Evolutionary conservation across 1,284 basidiomycete species (phyloP).

Genomic region (Sporisorium sorghi): DNA sequence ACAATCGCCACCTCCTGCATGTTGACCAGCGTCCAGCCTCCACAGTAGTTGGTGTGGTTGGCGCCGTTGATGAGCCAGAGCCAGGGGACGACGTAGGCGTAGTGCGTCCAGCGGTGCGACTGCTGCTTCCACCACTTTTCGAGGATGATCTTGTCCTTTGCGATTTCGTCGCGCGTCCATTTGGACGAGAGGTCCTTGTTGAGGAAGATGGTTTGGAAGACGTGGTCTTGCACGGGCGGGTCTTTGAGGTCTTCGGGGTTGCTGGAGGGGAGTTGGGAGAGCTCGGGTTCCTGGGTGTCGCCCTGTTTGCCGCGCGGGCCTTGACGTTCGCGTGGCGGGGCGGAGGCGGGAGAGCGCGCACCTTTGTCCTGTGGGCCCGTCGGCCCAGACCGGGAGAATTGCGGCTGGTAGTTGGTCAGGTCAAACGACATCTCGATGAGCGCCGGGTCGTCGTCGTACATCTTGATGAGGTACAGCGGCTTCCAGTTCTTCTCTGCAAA

Average conservation of each 20-base stretch:
- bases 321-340: slow-evolving; percentile 51
- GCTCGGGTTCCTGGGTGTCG: slow-evolving; percentile 32
- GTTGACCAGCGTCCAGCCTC: slow-evolving; percentile 71
- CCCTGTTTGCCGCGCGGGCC: slow-evolving; percentile 47
- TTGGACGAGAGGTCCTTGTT: slow-evolving; percentile 73
- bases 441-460: slow-evolving; percentile 73
- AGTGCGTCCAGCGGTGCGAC: slow-evolving; percentile 75
- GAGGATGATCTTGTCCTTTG: slow-evolving; percentile 72
- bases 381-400: slow-evolving; percentile 68
- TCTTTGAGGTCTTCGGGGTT: slow-evolving; percentile 34
- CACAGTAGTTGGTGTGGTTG: slow-evolving; percentile 70
- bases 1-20: slow-evolving; percentile 76
- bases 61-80: slow-evolving; percentile 76
- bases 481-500: slow-evolving; percentile 73
- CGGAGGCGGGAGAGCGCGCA: slow-evolving; percentile 25
- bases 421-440: slow-evolving; percentile 77
- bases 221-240: slow-evolving; percentile 71
- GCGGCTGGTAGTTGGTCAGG: slow-evolving; percentile 74
- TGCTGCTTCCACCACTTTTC: slow-evolving; percentile 78
- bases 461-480: slow-evolving; percentile 72
- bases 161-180: slow-evolving; percentile 75
- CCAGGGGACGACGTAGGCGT: slow-evolving; percentile 74
- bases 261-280: slow-evolving; percentile 28
- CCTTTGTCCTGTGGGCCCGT: slow-evolving; percentile 41
- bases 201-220: slow-evolving; percentile 78